Evolutionary conservation across 441 rosid species (phyloP).

Genomic region (Adansonia rubrostipa): DNA sequence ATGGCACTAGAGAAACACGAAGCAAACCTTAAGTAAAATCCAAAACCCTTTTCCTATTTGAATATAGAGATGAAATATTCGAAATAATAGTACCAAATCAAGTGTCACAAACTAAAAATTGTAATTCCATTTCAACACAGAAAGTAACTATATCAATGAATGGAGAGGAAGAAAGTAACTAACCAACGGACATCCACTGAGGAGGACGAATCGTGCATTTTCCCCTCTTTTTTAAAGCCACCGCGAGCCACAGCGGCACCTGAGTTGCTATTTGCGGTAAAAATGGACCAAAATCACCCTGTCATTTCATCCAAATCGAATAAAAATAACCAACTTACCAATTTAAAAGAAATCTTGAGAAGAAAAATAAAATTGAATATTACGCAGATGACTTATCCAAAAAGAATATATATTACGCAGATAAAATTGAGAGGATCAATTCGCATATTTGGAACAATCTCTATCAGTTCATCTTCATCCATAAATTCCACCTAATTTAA

Average conservation of each 20-base stretch:
- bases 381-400: conserved; percentile 52
- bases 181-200: conserved; percentile 76
- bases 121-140: not conserved
- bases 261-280: conserved; percentile 68
- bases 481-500: conserved; percentile 62
- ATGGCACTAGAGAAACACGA: not conserved
- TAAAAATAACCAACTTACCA: not conserved
- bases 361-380: not conserved
- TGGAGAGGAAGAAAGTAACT: conserved; percentile 18
- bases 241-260: conserved; percentile 94
- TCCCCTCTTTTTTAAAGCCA: conserved; percentile 76
- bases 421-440: conserved; percentile 78
- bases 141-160: not conserved
- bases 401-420: too few relatives aligned
- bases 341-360: not conserved
- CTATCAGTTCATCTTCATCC: conserved; percentile 83
- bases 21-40: not conserved
- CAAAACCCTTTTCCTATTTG: not conserved
- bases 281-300: conserved; percentile 94
- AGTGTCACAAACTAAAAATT: not conserved
- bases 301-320: conserved; percentile 20
- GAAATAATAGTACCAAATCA: not conserved
- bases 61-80: not conserved
- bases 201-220: conserved; percentile 72
- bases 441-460: conserved; percentile 87